phyloP scores from a whole-genome alignment of 257 asterid genomes.

The Parsonsia alboflavescens region DNA sequence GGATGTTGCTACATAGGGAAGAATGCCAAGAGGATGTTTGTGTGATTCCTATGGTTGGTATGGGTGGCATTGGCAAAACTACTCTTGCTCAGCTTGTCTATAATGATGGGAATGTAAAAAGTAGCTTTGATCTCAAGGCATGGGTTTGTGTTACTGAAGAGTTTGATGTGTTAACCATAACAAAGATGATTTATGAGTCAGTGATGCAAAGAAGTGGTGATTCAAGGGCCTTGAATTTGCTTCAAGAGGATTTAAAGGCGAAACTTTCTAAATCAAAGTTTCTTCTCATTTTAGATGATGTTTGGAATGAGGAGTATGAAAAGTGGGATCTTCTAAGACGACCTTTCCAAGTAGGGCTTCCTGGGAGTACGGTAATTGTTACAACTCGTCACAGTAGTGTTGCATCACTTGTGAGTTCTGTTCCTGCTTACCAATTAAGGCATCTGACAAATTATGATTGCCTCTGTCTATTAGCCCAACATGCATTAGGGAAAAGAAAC shows the following conservation, averaged over 20 bases:
- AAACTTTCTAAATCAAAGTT: conserved; percentile 10
- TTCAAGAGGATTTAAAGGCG: conserved; percentile 21
- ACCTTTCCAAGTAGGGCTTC: conserved; percentile 24
- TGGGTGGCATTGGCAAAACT: conserved; percentile 41
- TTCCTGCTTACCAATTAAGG: conserved; percentile 13
- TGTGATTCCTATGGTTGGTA: conserved; percentile 64
- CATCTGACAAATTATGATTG: conserved; percentile 17
- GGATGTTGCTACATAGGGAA: conserved; percentile 35
- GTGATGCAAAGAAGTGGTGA: conserved; percentile 17
- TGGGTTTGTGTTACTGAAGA: conserved; percentile 24
- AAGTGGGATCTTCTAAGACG: conserved; percentile 24
- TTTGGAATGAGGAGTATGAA: conserved; percentile 22
- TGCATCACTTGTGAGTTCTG: conserved; percentile 16
- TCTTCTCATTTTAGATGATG: conserved; percentile 19
- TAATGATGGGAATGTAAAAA: conserved; percentile 17
- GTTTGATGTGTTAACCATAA: conserved; percentile 18
- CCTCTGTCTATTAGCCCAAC: conserved; percentile 23
- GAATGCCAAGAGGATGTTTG: conserved; percentile 23
- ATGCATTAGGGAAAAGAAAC: conserved; percentile 17
- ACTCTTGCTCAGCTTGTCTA: conserved; percentile 29
- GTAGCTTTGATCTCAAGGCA: conserved; percentile 15
- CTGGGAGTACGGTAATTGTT: conserved; percentile 24
- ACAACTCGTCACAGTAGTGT: conserved; percentile 18
- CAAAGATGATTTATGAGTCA: conserved; percentile 17
- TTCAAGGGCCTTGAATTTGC: conserved; percentile 18